Base-by-base conservation (phyloP, 768 basidiomycete species). In the Tulasnella sp. region DNA sequence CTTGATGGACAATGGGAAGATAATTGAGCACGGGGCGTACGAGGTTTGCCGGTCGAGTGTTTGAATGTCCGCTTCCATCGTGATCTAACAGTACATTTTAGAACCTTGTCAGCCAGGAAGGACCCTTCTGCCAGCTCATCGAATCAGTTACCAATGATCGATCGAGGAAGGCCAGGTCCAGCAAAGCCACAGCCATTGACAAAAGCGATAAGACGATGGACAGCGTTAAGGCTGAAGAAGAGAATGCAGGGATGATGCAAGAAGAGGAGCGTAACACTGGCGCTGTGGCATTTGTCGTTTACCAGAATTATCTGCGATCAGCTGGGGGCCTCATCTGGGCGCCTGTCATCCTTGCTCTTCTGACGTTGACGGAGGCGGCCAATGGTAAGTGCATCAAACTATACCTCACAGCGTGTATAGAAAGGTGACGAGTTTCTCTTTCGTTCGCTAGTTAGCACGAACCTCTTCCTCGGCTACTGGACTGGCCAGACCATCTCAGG, bases 381-480 rank as follows among this genome's bases (percentile, higher is more conserved):
- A 71, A 74, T 69, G 81, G 82, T 80, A 19, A 60, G 44, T 10
- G 5, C 21, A 27, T 31, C 11, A 19, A 60, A 38, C 27, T 60
- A 15, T 15, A 66, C 68, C 53, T 42, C 30, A 3, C 52, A 15
- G 19, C 4, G 21, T 38, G 34, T 38, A 38, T 15, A n/a, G 2
- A 55, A n/a, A 57, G 44, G 4, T 10, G 15, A 9, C 60, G 19
- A 12, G 22, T 11, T 44, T 24, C 24, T 51, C 12, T 44, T 2
- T 4, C 45, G n/a, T n/a, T n/a, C n/a, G n/a, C 56, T 49, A 66
- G 84, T 87, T 30, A 79, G 76, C 0, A 82, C 79, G 63, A 82
- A 77, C 30, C 67, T 90, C 3, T 80, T 84, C 72, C 75, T 90
- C 19, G 85, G 85, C 0, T 86, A 82, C 63, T 90, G 86, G 86